Evolutionary conservation across 768 basidiomycete species (phyloP).

Genomic region (Boletus insuetus): DNA sequence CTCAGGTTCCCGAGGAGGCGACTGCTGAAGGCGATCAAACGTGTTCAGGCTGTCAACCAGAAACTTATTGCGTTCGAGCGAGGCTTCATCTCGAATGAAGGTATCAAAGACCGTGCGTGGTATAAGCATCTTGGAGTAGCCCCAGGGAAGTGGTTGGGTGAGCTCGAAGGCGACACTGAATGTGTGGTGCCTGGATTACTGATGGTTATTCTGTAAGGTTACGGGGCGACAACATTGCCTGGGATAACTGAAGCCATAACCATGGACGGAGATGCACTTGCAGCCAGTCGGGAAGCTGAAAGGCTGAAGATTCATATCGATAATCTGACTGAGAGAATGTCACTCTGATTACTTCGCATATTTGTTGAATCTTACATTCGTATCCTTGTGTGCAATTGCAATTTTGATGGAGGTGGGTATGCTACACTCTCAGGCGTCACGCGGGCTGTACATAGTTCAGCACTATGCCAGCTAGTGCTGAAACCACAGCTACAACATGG

Average conservation of each 20-base stretch:
- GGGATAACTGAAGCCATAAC: constrained; percentile 77
- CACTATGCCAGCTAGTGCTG: constrained; percentile 2
- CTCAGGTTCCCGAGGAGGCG: constrained; percentile 24
- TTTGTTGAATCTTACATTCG: background rate
- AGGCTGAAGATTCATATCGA: constrained; percentile 55
- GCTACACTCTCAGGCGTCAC: too few species aligned
- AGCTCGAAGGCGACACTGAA: constrained; percentile 16
- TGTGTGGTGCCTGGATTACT: background rate
- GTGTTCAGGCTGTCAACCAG: constrained; percentile 59
- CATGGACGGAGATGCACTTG: constrained; percentile 60
- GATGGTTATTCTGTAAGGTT: constrained; percentile 44
- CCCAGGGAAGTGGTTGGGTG: constrained; percentile 84
- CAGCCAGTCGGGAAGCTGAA: constrained; percentile 62
- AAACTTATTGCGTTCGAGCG: constrained; percentile 72
- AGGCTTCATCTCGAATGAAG: constrained; percentile 79
- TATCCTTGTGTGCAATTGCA: background rate
- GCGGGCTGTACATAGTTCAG: background rate
- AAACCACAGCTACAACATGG: constrained; percentile 8
- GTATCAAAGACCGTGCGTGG: constrained; percentile 83
- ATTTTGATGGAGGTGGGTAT: background rate
- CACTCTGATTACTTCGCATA: constrained; percentile 6
- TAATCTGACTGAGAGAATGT: constrained; percentile 40
- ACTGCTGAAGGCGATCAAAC: constrained; percentile 57
- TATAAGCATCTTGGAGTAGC: constrained; percentile 88
- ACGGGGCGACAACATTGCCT: constrained; percentile 85